Conservation (phyloP, 768 basidiomycete species). For the Suillus clintonianus region DNA sequence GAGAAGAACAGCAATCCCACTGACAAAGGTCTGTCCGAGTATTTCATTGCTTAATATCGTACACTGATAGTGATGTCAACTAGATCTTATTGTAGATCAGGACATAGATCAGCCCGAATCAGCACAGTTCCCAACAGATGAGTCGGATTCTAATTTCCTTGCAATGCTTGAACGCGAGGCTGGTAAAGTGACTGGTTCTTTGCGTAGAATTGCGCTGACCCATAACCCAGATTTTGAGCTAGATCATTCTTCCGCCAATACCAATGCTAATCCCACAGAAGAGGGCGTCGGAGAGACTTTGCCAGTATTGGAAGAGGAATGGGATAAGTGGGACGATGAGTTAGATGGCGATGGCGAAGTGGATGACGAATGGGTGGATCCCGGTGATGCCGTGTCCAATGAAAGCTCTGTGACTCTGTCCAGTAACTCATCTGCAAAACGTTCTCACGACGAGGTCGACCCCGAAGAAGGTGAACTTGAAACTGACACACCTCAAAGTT, state of each 20-base stretch:
- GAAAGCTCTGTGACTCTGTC: conserved; percentile 58
- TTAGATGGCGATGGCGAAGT: conserved; percentile 52
- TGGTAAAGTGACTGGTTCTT: conserved; percentile 19
- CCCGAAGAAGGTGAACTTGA: conserved; percentile 39
- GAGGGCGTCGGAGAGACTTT: conserved; percentile 17
- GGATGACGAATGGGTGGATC: conserved; percentile 46
- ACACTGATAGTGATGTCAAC: background rate
- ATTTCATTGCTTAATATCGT: background rate
- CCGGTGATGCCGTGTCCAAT: conserved; percentile 46
- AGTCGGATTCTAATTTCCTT: conserved; percentile 30
- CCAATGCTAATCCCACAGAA: conserved; percentile 11
- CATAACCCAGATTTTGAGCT: conserved; percentile 24
- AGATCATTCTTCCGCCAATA: conserved; percentile 20
- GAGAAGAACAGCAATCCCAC: background rate
- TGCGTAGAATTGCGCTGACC: conserved; percentile 11
- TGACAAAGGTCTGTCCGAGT: background rate
- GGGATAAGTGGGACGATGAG: conserved; percentile 34
- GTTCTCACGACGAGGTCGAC: conserved; percentile 48
- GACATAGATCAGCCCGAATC: background rate
- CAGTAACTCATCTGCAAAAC: conserved; percentile 54
- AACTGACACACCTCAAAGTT: conserved; percentile 34
- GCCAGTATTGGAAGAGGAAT: conserved; percentile 17
- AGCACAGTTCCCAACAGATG: conserved; percentile 16
- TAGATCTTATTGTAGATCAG: background rate
- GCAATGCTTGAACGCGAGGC: conserved; percentile 30